A percentile compares a stretch with the other conserved stretches of the same genome.
Conservation (phyloP, 148 eudicot genomes). For the Persicaria tinctoria region DNA sequence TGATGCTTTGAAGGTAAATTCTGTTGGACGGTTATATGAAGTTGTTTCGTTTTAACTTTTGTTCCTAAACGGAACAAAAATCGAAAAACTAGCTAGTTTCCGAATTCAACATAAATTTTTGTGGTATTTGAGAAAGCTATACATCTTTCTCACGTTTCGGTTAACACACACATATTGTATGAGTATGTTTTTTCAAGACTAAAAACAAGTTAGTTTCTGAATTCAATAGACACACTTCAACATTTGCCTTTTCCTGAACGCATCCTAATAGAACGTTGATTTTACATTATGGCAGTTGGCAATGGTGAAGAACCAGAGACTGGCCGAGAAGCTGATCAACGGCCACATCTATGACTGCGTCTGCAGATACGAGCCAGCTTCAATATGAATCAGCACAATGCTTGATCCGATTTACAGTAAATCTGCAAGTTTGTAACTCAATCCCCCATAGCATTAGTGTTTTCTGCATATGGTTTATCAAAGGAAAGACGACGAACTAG, state of each 20-base stretch:
- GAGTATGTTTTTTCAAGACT: neutral
- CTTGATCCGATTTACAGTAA: neutral
- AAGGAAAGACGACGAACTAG: neutral
- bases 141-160: too few species aligned
- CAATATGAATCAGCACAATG: constrained; percentile 6
- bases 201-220: neutral
- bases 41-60: neutral
- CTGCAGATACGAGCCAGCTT: constrained; percentile 79
- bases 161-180: too few species aligned
- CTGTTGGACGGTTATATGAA: too few species aligned
- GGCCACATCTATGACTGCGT: constrained; percentile 92
- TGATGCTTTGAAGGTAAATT: constrained; percentile 81
- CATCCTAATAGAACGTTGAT: neutral
- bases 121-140: too few species aligned
- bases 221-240: neutral
- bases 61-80: neutral
- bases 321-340: constrained; percentile 80
- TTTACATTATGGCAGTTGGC: constrained; percentile 58
- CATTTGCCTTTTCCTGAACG: neutral
- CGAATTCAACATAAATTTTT: neutral
- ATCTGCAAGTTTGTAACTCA: neutral
- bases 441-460: neutral
- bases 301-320: constrained; percentile 97
- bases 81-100: neutral
- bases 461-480: neutral